Base-by-base conservation (phyloP, 257 asterid species). In the Euphrasia confusa region DNA sequence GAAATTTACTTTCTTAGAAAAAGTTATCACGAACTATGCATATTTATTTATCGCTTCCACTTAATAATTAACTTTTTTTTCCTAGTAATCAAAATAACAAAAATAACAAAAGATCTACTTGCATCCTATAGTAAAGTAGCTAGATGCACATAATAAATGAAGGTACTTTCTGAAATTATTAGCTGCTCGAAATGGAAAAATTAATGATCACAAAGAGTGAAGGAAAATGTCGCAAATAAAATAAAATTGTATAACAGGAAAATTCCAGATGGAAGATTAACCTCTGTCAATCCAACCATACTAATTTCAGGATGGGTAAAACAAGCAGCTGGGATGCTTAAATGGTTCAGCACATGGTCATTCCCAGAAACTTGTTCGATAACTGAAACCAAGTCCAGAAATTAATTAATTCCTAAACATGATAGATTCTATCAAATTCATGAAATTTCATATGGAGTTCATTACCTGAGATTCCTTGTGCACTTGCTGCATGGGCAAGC, bases 401-500 rank as follows among this genome's bases (percentile, higher is more conserved):
- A 74, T 75, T 79, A 75, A 35, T 35, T 33, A 60, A 56, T 42
- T 24, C 56, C 45, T 47, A 58, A 57, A 33, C 7, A 59, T 62
- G 62, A 37, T 66, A 24, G 56, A 61, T 50, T 42, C 65, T 63
- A 49, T 33, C 32, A 24, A 68, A 52, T 63, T 66, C 58, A 58
- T 60, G 37, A 60, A 37, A 58, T 61, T 50, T 48, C 64, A 52
- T 61, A 58, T 7, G 62, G 54, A 58, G 60, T 71, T 58, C 21
- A 68, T 74, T 37, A 83, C 94, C 92, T 54, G 84, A 81, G 58
- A 83, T 93, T 80, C 99, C 97, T 80, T 93, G 99, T 28, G 99
- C 99, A 73, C 96, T 93, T 78, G 99, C 96, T 52, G 97, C 99
- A 73, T 93, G 99, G 65, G 99, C 99, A 71, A 89, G 96, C 99